Conservation (phyloP, 305 asterid species). For the Solanum hybrid region DNA sequence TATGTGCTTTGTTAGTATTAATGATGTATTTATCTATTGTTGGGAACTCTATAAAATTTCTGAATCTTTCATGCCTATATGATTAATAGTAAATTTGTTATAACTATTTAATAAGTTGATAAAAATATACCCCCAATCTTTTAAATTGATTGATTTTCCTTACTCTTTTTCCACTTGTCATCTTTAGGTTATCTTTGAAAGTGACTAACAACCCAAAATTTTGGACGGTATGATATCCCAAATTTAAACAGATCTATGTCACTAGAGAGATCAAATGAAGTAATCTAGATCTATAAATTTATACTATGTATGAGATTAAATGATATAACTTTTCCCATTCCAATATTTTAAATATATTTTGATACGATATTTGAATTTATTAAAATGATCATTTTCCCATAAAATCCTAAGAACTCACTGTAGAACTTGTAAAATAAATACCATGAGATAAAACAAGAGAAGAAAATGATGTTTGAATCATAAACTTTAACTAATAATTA, state of each 20-base stretch:
- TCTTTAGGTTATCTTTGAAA: background rate
- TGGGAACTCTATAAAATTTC: no score
- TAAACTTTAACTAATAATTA: no score
- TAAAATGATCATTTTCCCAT: no score
- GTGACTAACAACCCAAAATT: background rate
- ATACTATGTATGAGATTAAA: background rate
- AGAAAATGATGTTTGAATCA: no score
- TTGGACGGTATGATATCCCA: background rate
- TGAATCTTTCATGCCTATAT: background rate
- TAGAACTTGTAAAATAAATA: no score
- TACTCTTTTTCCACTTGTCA: background rate
- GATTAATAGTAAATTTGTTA: background rate
- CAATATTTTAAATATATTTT: no score
- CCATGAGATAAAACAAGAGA: no score
- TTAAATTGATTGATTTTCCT: background rate
- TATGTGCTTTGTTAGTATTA: background rate
- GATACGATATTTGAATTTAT: background rate
- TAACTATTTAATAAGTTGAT: background rate
- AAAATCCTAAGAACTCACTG: no score
- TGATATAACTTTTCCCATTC: background rate
- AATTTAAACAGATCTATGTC: background rate
- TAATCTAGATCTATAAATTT: background rate
- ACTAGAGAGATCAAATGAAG: background rate
- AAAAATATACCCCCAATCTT: background rate
- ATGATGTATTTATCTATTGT: background rate